phyloP scores from a whole-genome alignment of 805 yeast species.

The Tetrapisispora iriomotensis region DNA sequence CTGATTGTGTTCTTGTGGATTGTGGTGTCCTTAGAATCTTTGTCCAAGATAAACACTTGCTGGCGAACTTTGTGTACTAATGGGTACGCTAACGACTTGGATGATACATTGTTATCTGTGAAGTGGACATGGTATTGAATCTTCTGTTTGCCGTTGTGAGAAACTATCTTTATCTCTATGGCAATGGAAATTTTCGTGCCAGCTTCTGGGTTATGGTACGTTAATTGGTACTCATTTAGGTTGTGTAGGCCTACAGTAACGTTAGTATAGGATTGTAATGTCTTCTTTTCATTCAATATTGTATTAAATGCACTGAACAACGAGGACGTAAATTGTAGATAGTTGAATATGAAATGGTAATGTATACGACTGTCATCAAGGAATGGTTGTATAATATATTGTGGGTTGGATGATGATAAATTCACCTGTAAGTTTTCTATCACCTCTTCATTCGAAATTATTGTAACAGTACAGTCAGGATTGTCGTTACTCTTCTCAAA shows the following conservation, averaged over 20 bases:
- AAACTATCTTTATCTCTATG: conserved; percentile 23
- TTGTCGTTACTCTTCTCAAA: conserved; percentile 15
- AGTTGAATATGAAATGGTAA: conserved; percentile 28
- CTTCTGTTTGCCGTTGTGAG: conserved; percentile 18
- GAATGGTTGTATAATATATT: conserved; percentile 26
- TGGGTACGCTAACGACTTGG: conserved; percentile 23
- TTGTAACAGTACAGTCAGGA: conserved; percentile 27
- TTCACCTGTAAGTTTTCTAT: conserved; percentile 24
- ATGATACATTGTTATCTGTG: conserved; percentile 20
- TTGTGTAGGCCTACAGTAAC: conserved; percentile 23
- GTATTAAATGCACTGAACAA: conserved; percentile 17
- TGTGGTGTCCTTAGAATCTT: conserved; percentile 1
- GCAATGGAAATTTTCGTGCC: conserved; percentile 21
- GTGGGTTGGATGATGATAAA: conserved; percentile 27
- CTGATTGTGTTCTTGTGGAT: conserved; percentile 13
- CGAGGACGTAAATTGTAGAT: conserved; percentile 27
- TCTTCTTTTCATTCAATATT: conserved; percentile 9
- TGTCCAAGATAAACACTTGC: conserved; percentile 22
- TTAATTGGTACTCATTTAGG: conserved; percentile 23
- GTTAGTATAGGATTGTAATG: conserved; percentile 9
- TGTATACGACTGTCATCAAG: conserved; percentile 21
- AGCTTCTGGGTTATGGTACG: conserved; percentile 19
- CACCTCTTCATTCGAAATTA: conserved; percentile 20
- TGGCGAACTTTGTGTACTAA: conserved; percentile 23
- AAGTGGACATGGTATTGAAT: conserved; percentile 25